phyloP scores from a whole-genome alignment of 257 asterid species.

The Penstemon newberryi region DNA sequence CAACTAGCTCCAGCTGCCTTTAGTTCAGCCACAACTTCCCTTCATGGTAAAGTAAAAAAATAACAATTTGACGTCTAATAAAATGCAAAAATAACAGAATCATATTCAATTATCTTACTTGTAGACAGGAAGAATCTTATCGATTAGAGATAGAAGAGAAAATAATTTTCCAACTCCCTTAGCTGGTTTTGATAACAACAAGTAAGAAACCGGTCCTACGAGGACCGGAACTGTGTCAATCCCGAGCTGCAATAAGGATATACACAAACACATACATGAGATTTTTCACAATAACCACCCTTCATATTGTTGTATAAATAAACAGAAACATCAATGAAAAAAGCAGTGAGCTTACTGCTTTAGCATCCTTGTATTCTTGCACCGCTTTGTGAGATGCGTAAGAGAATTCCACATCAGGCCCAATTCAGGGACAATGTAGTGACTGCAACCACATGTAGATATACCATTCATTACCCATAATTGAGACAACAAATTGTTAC shows the following conservation, averaged over 20 bases:
- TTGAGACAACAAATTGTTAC: background rate
- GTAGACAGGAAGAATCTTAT: constrained; percentile 73
- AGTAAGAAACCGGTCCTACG: constrained; percentile 75
- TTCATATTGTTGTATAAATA: background rate
- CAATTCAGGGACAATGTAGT: constrained; percentile 81
- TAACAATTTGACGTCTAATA: background rate
- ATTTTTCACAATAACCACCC: background rate
- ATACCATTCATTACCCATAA: background rate
- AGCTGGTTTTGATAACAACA: constrained; percentile 71
- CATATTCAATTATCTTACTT: constrained; percentile 43
- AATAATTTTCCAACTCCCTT: constrained; percentile 72
- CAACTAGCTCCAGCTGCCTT: constrained; percentile 83
- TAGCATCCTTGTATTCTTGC: constrained; percentile 83
- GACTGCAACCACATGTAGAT: constrained; percentile 43
- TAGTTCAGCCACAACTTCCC: constrained; percentile 72
- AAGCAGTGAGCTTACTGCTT: constrained; percentile 36
- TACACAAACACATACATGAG: background rate
- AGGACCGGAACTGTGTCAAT: constrained; percentile 76
- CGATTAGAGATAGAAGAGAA: constrained; percentile 62
- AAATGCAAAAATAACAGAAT: background rate
- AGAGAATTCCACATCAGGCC: constrained; percentile 60
- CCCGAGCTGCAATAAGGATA: constrained; percentile 53
- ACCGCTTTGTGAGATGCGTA: constrained; percentile 86
- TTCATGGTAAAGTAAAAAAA: constrained; percentile 30
- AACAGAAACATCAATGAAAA: background rate